Conservation (phyloP, 140 eudicot genomes). For the Anethum foeniculum region DNA sequence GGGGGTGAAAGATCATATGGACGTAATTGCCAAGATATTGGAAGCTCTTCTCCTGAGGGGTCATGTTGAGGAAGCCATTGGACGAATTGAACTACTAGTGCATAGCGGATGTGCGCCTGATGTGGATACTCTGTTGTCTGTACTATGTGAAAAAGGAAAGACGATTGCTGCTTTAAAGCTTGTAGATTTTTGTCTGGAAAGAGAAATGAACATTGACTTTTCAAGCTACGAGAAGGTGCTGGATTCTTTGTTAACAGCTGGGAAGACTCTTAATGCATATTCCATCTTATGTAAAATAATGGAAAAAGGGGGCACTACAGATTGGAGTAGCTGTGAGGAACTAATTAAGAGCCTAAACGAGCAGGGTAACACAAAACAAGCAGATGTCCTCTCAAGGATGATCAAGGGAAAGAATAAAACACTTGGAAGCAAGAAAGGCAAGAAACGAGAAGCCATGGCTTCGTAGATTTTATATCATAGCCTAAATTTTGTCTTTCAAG, state of each 20-base stretch:
- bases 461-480: neutral
- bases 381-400: slow-evolving; percentile 70
- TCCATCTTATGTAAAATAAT: slow-evolving; percentile 69
- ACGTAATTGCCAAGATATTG: slow-evolving; percentile 64
- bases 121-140: slow-evolving; percentile 44
- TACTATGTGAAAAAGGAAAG: slow-evolving; percentile 69
- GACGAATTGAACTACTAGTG: slow-evolving; percentile 75
- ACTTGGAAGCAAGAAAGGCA: slow-evolving; percentile 43
- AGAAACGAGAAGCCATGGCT: slow-evolving; percentile 46
- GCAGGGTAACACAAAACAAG: slow-evolving; percentile 85
- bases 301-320: slow-evolving; percentile 71
- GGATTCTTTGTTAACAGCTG: slow-evolving; percentile 71
- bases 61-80: slow-evolving; percentile 94
- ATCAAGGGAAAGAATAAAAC: slow-evolving; percentile 33
- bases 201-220: slow-evolving; percentile 48
- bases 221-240: slow-evolving; percentile 76
- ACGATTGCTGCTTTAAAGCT: slow-evolving; percentile 78
- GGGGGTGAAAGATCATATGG: slow-evolving; percentile 77
- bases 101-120: slow-evolving; percentile 45
- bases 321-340: slow-evolving; percentile 55
- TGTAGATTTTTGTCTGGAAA: slow-evolving; percentile 72
- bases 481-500: neutral
- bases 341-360: slow-evolving; percentile 64
- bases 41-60: slow-evolving; percentile 83
- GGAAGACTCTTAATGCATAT: slow-evolving; percentile 81